Evolutionary conservation across 768 basidiomycete species (phyloP).

Genomic region (Tricholoma flavovirens): DNA sequence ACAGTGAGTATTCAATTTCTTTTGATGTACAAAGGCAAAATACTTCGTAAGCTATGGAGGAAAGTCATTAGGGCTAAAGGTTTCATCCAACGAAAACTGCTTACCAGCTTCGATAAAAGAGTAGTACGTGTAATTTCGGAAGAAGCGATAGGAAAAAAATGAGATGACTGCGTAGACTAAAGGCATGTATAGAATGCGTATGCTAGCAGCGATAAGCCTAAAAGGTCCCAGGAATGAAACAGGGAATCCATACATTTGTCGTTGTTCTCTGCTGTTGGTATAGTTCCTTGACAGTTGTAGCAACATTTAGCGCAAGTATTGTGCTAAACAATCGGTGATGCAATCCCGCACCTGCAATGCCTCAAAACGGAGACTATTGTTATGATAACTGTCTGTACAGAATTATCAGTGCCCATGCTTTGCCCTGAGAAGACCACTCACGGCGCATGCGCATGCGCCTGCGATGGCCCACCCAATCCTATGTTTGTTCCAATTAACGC

Average conservation of each 20-base stretch:
- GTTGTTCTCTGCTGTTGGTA: conserved; percentile 64
- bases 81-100: conserved; percentile 7
- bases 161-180: conserved; percentile 76
- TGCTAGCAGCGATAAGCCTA: conserved; percentile 27
- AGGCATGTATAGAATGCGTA: conserved; percentile 85
- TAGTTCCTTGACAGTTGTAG: conserved; percentile 53
- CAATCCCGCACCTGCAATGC: conserved; percentile 55
- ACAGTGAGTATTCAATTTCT: neutral
- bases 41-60: conserved; percentile 60
- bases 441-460: conserved; percentile 52
- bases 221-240: neutral
- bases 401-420: neutral
- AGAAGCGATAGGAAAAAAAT: conserved; percentile 83
- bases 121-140: conserved; percentile 61
- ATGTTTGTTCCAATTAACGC: conserved; percentile 54
- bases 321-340: neutral
- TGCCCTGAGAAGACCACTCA: conserved; percentile 21
- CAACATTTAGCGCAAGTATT: neutral
- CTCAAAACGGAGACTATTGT: conserved; percentile 48
- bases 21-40: conserved; percentile 10
- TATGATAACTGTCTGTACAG: conserved; percentile 52
- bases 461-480: conserved; percentile 72
- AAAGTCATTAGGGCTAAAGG: neutral
- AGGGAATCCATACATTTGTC: conserved; percentile 59
- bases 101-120: conserved; percentile 41